Base-by-base conservation (phyloP, 768 basidiomycete genomes). In the Lactifluus pinguis region DNA sequence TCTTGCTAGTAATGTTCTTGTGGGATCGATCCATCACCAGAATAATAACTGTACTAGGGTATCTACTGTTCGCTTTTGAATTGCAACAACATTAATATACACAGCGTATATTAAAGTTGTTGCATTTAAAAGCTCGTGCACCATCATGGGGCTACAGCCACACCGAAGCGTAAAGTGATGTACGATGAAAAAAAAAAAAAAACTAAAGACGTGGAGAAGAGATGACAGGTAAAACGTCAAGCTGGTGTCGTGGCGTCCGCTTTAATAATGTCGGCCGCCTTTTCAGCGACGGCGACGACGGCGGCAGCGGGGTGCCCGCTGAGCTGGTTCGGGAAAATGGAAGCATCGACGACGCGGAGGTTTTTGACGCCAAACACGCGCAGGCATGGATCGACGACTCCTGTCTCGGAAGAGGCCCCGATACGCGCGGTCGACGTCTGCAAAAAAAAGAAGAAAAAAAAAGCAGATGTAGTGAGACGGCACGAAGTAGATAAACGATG, bases 291-390 rank as follows among this genome's bases (percentile, higher is more conserved):
- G 2, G 61, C 59, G 41, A 57, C 54, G 41, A 65, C 61, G 4
- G 25, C 11, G 1, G 61, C 52, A 6, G 13, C 55, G 9, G 61
- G 56, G 21, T 65, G 64, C 1, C 62, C 62, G 2, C 56, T 57
- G 41, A 63, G 41, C 56, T 57, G 47, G 34, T 65, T 65, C 30
- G 61, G 62, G 53, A 65, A 65, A 3, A 63, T 49, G 8, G 60
- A 63, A 10, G 64, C 64, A 48, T 74, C 73, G 57, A 69, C 67
- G 55, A 74, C 73, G 55, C 78, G 71, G 29, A 80, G 66, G 63
- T 76, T 76, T 47, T 62, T 52, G n/a, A 75, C 70, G n/a, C 79
- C 78, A 63, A 79, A 75, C 0, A 79, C 79, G 9, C 70, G 64
- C 19, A 76, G 62, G 39, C 71, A 66, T 42, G 73, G 70, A 61